phyloP scores from a whole-genome alignment of 2,329 filamentous ascomycete genomes.

The Coccinonectria pachysandricola region DNA sequence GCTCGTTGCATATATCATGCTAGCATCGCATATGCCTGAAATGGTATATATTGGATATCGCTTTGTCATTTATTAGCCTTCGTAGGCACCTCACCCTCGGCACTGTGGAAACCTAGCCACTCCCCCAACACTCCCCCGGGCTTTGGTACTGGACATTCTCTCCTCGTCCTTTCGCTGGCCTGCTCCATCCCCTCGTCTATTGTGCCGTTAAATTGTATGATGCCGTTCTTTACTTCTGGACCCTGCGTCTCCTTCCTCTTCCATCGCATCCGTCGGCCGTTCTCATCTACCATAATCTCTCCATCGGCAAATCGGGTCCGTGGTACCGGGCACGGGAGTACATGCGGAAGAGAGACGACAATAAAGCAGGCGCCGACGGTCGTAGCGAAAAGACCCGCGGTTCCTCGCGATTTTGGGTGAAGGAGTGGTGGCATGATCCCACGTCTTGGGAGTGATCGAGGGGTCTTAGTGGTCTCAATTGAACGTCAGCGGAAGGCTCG shows the following conservation, averaged over 20 bases:
- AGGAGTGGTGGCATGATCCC: constrained; percentile 70
- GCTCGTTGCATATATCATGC: too few species aligned
- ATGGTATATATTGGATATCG: too few species aligned
- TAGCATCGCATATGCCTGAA: too few species aligned
- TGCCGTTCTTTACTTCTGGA: constrained; percentile 32
- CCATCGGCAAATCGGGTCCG: constrained; percentile 66
- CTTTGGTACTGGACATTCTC: constrained; percentile 90
- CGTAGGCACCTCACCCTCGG: constrained; percentile 13
- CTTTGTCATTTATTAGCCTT: constrained; percentile 16
- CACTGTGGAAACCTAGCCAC: constrained; percentile 57
- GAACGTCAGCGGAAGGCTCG: constrained; percentile 10
- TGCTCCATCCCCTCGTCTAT: constrained; percentile 25
- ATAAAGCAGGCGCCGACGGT: constrained; percentile 84
- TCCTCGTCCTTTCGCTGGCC: constrained; percentile 35
- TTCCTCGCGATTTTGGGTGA: constrained; percentile 87
- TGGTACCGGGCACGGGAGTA: constrained; percentile 83
- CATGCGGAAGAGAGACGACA: constrained; percentile 81
- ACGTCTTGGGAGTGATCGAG: constrained; percentile 5
- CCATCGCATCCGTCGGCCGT: constrained; percentile 35
- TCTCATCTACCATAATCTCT: constrained; percentile 35
- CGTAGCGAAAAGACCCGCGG: constrained; percentile 88
- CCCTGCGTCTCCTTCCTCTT: constrained; percentile 24
- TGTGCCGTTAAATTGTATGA: constrained; percentile 37
- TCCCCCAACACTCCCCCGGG: constrained; percentile 69
- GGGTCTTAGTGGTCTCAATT: constrained; percentile 19